Percentiles rank a stretch among this genome's conserved stretches.
phyloP scores from a whole-genome alignment of 495 filamentous ascomycete genomes.

The Aspergillus sclerotiicarbonarius region DNA sequence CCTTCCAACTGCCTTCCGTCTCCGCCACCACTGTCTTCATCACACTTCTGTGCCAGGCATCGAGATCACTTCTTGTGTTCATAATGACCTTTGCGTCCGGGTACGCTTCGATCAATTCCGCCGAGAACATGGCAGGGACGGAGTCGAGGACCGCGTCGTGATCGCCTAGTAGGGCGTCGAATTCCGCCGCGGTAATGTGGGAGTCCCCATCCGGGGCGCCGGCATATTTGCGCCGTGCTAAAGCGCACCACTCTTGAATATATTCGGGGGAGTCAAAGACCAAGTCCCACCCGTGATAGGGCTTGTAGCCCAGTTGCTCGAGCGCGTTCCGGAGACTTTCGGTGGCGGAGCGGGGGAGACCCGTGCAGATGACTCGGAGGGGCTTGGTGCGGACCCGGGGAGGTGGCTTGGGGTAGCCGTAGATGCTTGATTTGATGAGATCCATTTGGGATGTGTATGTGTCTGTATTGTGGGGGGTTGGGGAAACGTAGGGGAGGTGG shows the following conservation, averaged over 20 bases:
- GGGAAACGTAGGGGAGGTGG: no score
- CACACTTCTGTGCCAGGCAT: conserved; percentile 24
- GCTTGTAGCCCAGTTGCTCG: conserved; percentile 12
- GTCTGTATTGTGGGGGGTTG: no score
- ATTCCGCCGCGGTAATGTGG: conserved; percentile 8
- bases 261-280: background rate
- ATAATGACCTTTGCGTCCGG: conserved; percentile 24
- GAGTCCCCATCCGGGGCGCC: background rate
- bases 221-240: conserved; percentile 14
- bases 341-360: conserved; percentile 21
- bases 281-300: conserved; percentile 24
- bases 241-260: conserved; percentile 13
- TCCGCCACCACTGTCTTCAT: conserved; percentile 23
- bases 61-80: conserved; percentile 8
- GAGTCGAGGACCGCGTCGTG: conserved; percentile 10
- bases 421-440: background rate
- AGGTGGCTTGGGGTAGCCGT: background rate
- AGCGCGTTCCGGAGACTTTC: conserved; percentile 22
- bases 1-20: background rate
- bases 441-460: background rate
- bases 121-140: conserved; percentile 6
- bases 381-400: conserved; percentile 16
- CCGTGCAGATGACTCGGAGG: conserved; percentile 19
- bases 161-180: conserved; percentile 13
- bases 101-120: conserved; percentile 37